Evolutionary conservation across 176 grass and related monocot genomes (phyloP), one percentile per base, ranked within the genome.

Genomic region (Alopecurus myosuroides): DNA sequence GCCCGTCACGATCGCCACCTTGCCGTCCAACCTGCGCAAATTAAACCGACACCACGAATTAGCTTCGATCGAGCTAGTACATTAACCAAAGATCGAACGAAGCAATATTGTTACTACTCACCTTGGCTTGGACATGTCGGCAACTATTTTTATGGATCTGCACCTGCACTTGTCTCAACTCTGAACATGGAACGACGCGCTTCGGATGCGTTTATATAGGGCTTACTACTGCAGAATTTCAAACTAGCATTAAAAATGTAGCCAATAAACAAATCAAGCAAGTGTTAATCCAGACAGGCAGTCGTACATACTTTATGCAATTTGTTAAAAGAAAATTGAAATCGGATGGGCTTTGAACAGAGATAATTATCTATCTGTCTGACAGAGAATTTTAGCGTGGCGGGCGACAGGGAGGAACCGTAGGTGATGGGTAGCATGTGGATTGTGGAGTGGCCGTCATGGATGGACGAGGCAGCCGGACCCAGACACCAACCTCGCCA

Each of bases 1-100:
- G 53, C 94, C 92, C 25, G 94, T 94, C 9, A 97, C 85, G 69
- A 97, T 90, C 3, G 51, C 94, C 46, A 97, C 94, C 88, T 97
- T 97, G 83, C 92, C 92, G 70, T 94, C 92, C 78, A 97, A 46
- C 85, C 94, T 97, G 30, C 12, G 30, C 49, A 36, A 45, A 48
- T 42, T 11, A 9, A 42, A 65, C 22, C 41, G 0, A 35, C 63
- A 33, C 29, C 13, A 62, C 6, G 1, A 41, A 10, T 41, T 57
- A 81, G 37, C 57, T 63, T 63, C 28, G 58, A 63, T 55, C 11
- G 10, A 74, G 30, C 45, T 41, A 79, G 60, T n/a, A n/a, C n/a
- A 31, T 6, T 12, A 63, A 7, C 7, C 4, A 2, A 39, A 22
- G n/a, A 33, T 64, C 10, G 34, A 51, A 28, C 12, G 4, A 19